Conservation (phyloP, 73 alveolate species). For the Paramecium caudatum region DNA sequence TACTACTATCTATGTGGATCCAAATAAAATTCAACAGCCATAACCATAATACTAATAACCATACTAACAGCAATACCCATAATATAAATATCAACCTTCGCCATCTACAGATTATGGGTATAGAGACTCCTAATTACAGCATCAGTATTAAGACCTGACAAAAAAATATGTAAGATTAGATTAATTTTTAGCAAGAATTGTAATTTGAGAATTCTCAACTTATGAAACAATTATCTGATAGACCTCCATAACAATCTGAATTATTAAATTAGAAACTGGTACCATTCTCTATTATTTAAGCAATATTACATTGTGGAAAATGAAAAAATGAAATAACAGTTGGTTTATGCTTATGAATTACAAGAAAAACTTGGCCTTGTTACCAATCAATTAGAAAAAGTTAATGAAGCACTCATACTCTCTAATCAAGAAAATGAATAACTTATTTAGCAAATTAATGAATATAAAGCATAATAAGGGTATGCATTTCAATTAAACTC, state of each 20-base stretch:
- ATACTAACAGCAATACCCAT: neutral
- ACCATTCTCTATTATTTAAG: neutral
- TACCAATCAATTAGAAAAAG: constrained; percentile 14
- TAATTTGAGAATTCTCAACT: neutral
- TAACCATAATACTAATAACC: neutral
- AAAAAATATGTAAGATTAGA: constrained; percentile 9
- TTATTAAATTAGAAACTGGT: constrained; percentile 17
- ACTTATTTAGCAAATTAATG: neutral
- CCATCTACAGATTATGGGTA: constrained; percentile 28
- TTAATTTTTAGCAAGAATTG: neutral
- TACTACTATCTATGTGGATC: constrained; percentile 29
- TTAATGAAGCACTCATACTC: constrained; percentile 10
- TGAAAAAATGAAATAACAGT: neutral
- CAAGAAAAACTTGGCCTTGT: constrained; percentile 14
- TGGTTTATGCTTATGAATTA: neutral
- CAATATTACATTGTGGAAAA: neutral
- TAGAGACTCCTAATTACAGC: constrained; percentile 26
- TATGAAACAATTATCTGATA: neutral
- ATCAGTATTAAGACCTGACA: neutral
- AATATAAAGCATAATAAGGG: neutral
- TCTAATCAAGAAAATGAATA: constrained; percentile 3
- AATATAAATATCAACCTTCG: neutral
- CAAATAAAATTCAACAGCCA: constrained; percentile 19
- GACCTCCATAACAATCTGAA: neutral
- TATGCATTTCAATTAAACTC: neutral